Conservation (phyloP, 371 early-diverging fungal genomes). For the Choanephora cucurbitarum region DNA sequence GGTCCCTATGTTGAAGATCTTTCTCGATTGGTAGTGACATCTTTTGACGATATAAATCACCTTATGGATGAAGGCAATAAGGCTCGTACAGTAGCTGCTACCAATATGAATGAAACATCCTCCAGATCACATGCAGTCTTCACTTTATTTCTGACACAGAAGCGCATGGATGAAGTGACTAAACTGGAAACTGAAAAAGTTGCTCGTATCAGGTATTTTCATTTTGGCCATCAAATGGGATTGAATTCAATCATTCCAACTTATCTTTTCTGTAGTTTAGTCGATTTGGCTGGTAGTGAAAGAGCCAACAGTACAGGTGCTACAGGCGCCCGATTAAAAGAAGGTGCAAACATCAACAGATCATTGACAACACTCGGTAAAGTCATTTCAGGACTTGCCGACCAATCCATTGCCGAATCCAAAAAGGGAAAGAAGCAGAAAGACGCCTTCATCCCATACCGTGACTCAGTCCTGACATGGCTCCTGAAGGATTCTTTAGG, state of each 20-base stretch:
- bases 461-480: constrained; percentile 94
- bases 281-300: constrained; percentile 96
- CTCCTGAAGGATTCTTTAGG: constrained; percentile 93
- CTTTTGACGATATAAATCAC: constrained; percentile 74
- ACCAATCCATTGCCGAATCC: constrained; percentile 54
- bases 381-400: constrained; percentile 95
- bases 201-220: constrained; percentile 70
- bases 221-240: neutral
- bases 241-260: neutral
- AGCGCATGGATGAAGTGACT: constrained; percentile 56
- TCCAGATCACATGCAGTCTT: constrained; percentile 96
- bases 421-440: constrained; percentile 49
- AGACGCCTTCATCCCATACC: constrained; percentile 80
- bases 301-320: constrained; percentile 95
- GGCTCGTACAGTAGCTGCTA: constrained; percentile 90
- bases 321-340: constrained; percentile 93
- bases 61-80: constrained; percentile 91
- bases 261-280: constrained; percentile 64
- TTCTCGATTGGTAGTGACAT: constrained; percentile 79
- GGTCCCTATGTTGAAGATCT: constrained; percentile 94
- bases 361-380: constrained; percentile 96
- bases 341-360: constrained; percentile 98
- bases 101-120: constrained; percentile 95
- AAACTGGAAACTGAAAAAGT: constrained; percentile 75
- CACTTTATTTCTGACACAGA: constrained; percentile 80